Conservation (phyloP, 148 eudicot genomes). For the Silene conica region DNA sequence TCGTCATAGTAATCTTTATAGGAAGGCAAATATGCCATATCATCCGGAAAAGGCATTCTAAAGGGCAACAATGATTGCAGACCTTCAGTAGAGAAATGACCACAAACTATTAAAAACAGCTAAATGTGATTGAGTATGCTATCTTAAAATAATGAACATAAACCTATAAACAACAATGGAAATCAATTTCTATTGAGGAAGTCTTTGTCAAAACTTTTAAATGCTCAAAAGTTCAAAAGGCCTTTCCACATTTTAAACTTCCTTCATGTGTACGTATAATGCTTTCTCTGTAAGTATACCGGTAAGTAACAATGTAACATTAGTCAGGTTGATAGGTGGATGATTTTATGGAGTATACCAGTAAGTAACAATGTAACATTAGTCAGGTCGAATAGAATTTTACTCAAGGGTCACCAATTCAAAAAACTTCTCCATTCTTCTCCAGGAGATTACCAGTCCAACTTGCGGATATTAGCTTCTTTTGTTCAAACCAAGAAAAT, state of each 20-base stretch:
- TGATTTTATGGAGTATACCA: neutral
- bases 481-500: neutral
- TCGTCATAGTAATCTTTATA: conserved; percentile 41
- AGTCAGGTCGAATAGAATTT: too few relatives aligned
- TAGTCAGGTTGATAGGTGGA: neutral
- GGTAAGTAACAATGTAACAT: neutral
- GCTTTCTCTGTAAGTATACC: neutral
- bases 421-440: neutral
- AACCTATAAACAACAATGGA: neutral
- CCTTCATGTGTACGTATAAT: neutral
- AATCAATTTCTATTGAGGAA: neutral
- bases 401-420: neutral
- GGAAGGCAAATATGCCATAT: conserved; percentile 34
- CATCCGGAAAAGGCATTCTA: conserved; percentile 35
- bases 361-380: neutral
- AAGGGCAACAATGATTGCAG: conserved; percentile 58
- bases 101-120: neutral
- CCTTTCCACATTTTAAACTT: neutral
- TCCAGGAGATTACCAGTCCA: neutral
- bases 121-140: neutral
- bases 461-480: neutral
- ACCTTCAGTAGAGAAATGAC: conserved; percentile 28
- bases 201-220: too few relatives aligned
- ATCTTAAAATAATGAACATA: neutral
- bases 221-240: neutral